Base-by-base conservation (phyloP, 352 stramenopile species). In the Pythium biforme region DNA sequence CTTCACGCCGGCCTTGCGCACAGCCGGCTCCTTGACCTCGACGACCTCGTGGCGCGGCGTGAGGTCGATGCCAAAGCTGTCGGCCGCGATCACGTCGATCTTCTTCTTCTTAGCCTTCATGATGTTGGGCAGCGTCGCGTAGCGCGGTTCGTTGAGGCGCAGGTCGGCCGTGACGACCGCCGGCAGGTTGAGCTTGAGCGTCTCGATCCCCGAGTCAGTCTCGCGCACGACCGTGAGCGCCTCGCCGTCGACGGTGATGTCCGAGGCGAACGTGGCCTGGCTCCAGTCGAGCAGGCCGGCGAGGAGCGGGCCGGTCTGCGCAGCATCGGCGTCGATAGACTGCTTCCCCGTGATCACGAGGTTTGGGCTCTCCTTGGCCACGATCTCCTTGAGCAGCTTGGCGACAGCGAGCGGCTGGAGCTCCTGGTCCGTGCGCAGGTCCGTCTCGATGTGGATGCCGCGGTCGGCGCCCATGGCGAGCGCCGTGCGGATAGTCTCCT, bases 51-150 rank as follows among this genome's bases (percentile, higher is more conserved):
- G 86, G 56, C 84, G 83, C 4, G 86, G 84, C 45, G 76, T 66
- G 37, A 94, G 65, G 69, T 94, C 83, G 54, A 94, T 70, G 60
- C 77, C 80, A 26, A 93, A 75, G 63, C 81, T 85, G 59, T 90
- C 84, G 25, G 87, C 86, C 3, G 76, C 67, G 20, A 92, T 57
- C 19, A 82, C 81, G 54, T 94, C 89, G 49, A 97, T 95, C 64
- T 90, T 90, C 73, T 97, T 97, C 75, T 96, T 96, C 82, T 97
- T 97, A 31, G 89, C 89, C 84, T 99, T 99, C 97, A 99, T 99
- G 71, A 99, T 99, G 80, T 99, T 99, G 37, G 97, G 97, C 55
- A 99, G 80, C 55, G 96, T 99, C 19, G 97, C 96, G 79, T 99
- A 99, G 15, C 97, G 94, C 37, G 97, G 97, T 63, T 98, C 96